Percentiles rank a stretch among this genome's conserved stretches.
Conservation (phyloP, 2,329 filamentous ascomycete genomes). For the Trichoderma koningii region DNA sequence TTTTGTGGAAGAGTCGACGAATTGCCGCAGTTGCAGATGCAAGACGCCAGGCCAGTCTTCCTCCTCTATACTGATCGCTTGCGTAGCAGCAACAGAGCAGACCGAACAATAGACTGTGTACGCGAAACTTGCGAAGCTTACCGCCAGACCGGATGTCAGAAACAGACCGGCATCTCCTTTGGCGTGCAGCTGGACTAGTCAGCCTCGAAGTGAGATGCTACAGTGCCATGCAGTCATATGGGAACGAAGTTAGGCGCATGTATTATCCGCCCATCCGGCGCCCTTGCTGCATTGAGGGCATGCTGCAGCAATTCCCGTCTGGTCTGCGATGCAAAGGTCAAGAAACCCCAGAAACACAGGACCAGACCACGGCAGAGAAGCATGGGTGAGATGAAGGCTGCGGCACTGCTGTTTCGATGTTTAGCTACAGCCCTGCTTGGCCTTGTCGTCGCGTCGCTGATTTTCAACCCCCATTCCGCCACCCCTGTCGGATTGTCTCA, state of each 20-base stretch:
- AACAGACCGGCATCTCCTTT: slow-evolving; percentile 5
- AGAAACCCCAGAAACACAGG: not conserved
- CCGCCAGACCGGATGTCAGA: slow-evolving; percentile 9
- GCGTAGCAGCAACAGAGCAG: not conserved
- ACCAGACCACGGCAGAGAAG: not conserved
- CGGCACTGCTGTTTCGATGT: not conserved
- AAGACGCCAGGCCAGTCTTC: not conserved
- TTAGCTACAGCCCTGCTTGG: not conserved
- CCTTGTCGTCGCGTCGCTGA: not conserved
- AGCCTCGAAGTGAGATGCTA: not conserved
- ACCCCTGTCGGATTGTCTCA: slow-evolving; percentile 8
- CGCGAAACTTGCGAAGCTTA: not conserved
- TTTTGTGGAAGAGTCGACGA: not conserved
- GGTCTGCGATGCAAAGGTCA: not conserved
- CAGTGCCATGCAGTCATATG: not conserved
- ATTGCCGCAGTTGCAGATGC: not conserved
- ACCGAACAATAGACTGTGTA: not conserved
- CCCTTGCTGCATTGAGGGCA: not conserved
- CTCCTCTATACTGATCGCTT: no score
- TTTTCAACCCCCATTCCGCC: not conserved
- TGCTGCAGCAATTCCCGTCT: not conserved
- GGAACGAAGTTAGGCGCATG: not conserved
- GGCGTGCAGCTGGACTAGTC: slow-evolving; percentile 3
- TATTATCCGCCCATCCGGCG: not conserved
- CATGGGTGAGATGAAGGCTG: not conserved